Evolutionary conservation across 1,139 yeast genomes (phyloP).

Genomic region (Sugiyamaella novakii): DNA sequence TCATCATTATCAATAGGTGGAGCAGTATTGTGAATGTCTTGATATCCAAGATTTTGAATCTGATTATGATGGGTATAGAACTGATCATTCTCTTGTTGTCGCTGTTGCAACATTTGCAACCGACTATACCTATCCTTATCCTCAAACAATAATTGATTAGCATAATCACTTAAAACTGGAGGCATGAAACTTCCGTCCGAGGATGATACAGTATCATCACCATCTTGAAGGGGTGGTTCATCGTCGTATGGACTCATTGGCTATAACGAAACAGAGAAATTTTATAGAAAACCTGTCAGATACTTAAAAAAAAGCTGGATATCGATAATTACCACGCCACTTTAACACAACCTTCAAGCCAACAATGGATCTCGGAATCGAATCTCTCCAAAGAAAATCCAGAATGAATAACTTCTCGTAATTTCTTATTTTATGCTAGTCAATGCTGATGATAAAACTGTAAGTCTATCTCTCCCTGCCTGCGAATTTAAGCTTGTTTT

Average conservation of each 20-base stretch:
- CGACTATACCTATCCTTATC: conserved; percentile 14
- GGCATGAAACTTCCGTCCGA: conserved; percentile 59
- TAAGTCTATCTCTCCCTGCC: not conserved
- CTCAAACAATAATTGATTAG: conserved; percentile 47
- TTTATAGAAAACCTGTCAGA: no score
- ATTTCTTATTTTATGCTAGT: no score
- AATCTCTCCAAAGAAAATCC: not conserved
- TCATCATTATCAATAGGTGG: not conserved
- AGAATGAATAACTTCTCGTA: no score
- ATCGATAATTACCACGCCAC: no score
- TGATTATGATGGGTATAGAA: no score
- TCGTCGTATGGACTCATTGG: conserved; percentile 12
- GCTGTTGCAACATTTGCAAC: conserved; percentile 8
- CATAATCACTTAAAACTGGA: conserved; percentile 66
- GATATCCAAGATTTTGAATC: not conserved
- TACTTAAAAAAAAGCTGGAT: no score
- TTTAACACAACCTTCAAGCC: no score
- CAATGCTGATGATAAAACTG: not conserved
- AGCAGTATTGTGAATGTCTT: not conserved
- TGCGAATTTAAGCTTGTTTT: not conserved
- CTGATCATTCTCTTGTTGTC: not conserved
- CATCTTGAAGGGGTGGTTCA: conserved; percentile 20
- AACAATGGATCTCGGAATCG: no score
- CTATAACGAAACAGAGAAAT: not conserved
- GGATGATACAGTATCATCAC: conserved; percentile 36